phyloP scores from a whole-genome alignment of 345 rosid genomes.

The Aquilaria yunnanensis region DNA sequence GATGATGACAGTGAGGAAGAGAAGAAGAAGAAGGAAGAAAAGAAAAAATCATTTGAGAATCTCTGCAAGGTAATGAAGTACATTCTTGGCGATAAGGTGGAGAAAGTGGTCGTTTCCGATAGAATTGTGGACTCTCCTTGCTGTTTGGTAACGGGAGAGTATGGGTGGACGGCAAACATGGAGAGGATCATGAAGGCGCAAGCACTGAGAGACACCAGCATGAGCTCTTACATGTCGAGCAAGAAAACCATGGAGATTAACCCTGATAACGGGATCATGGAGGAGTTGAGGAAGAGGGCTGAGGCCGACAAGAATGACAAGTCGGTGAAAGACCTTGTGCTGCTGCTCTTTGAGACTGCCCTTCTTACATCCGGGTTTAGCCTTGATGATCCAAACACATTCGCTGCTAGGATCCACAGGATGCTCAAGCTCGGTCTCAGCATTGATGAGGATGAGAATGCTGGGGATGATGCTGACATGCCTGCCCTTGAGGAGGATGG shows the following conservation, averaged over 20 bases:
- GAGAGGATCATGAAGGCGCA: conserved; percentile 94
- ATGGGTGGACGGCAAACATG: conserved; percentile 93
- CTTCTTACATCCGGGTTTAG: conserved; percentile 80
- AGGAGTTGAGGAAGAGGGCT: conserved; percentile 78
- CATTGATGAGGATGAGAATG: conserved; percentile 60
- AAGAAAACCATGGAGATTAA: conserved; percentile 92
- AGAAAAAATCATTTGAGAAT: conserved; percentile 55
- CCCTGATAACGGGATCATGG: conserved; percentile 87
- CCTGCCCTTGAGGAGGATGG: conserved; percentile 72
- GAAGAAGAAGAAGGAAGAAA: conserved; percentile 71
- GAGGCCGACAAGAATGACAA: conserved; percentile 80
- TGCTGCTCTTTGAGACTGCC: conserved; percentile 76
- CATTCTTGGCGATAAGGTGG: conserved; percentile 72
- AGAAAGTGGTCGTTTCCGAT: conserved; percentile 77
- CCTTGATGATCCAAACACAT: conserved; percentile 83
- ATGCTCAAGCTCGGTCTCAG: conserved; percentile 88
- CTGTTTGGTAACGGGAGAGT: conserved; percentile 83
- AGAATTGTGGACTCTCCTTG: conserved; percentile 86
- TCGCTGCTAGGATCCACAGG: conserved; percentile 74
- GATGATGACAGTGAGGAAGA: conserved; percentile 86
- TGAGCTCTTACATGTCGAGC: conserved; percentile 89
- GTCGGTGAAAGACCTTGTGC: conserved; percentile 75
- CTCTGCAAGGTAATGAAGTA: conserved; percentile 86
- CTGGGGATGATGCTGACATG: conserved; percentile 60
- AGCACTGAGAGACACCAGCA: conserved; percentile 81